Conservation (phyloP, 176 grass and related monocot species). For the Carex parvula region DNA sequence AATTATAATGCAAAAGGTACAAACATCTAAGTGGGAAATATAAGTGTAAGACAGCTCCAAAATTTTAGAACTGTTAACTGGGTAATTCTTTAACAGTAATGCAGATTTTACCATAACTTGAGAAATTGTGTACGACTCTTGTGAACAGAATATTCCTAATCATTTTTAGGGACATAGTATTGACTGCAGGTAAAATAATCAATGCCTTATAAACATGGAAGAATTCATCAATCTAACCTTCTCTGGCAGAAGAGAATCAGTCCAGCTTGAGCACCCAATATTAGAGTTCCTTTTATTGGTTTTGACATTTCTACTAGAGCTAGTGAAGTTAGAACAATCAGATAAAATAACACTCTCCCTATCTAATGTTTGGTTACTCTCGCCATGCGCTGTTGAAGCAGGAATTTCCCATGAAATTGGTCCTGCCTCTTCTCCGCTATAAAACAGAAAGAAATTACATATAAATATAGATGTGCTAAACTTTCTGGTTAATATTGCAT, state of each 20-base stretch:
- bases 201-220: not conserved
- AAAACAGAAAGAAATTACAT: conserved; percentile 18
- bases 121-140: not conserved
- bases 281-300: conserved; percentile 44
- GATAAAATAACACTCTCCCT: conserved; percentile 32
- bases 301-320: conserved; percentile 21
- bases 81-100: not conserved
- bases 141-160: not conserved
- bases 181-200: not conserved
- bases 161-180: too few relatives aligned
- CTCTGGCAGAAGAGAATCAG: conserved; percentile 43
- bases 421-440: conserved; percentile 75
- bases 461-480: not conserved
- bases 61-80: not conserved
- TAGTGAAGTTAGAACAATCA: conserved; percentile 32
- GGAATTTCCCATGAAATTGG: conserved; percentile 49
- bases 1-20: conserved; percentile 29
- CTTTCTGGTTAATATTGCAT: not conserved
- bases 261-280: conserved; percentile 32
- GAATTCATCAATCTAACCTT: conserved; percentile 43
- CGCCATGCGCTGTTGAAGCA: conserved; percentile 8
- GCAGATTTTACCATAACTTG: not conserved
- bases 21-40: not conserved
- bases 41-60: not conserved
- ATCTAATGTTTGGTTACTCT: conserved; percentile 11